Evolutionary conservation across 495 filamentous ascomycete species (phyloP), one percentile per base, ranked within the genome.

Genomic region (Penicillium cosmopolitanum): DNA sequence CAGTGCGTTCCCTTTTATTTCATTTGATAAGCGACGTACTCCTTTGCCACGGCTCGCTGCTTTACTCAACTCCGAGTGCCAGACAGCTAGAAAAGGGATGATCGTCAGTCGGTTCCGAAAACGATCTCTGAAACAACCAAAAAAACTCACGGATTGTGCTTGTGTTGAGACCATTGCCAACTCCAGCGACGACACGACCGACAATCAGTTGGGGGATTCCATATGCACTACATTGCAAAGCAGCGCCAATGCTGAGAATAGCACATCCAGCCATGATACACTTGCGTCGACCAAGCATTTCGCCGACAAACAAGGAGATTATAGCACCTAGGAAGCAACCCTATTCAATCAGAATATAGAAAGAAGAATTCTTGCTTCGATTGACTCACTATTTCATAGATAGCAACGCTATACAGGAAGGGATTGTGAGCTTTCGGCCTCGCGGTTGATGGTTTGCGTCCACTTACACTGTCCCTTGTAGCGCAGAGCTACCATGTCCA

Each of bases 241-340:
- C 74, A 15, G 84, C 82, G 6, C 83, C 85, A 23, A 87, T 69
- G 23, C 64, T 75, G 72, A 87, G 81, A 40, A 87, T 79, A 0
- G 76, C 65, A 36, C 78, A 80, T 11, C 81, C 82, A 34, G 78
- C 62, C 40, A 85, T 58, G 52, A 87, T 81, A 3, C 77, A 79
- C 63, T 77, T 83, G 60, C 82, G 81, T 33, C 84, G 73, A 8
- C 84, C 84, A 3, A 86, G 72, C 15, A 58, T 64, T 55, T 85
- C 84, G 42, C 85, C 84, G 40, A 81, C 64, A 21, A 73, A 67
- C 43, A 83, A 67, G 1, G 81, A 75, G 3, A 73, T 59, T 10
- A 86, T 66, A 23, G 84, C 82, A 28, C 85, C 84, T n/a, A 85
- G 61, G 60, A 87, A 84, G 59, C 82, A 86, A 33, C 84, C 85